Percentiles rank a stretch among this genome's conserved stretches.
phyloP scores from a whole-genome alignment of 2,329 filamentous ascomycete species.

The Lasiodiplodia citricola region DNA sequence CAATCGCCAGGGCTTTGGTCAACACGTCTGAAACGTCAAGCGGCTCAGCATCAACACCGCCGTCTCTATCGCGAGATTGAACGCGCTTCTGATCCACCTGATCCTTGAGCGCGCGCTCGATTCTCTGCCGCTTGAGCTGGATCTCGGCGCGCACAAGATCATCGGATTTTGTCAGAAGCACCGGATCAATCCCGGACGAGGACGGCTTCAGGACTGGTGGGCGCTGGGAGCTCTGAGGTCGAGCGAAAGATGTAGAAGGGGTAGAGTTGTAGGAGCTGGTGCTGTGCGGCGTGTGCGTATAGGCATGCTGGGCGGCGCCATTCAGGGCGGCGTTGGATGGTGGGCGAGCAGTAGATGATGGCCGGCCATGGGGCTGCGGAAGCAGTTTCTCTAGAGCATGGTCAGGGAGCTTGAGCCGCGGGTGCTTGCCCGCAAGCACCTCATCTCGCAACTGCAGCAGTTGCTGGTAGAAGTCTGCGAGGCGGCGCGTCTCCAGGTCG shows the following conservation, averaged over 20 bases:
- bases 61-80: constrained; percentile 54
- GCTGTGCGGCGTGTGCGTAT: constrained; percentile 18
- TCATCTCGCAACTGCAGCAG: constrained; percentile 81
- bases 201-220: constrained; percentile 45
- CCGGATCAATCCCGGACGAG: constrained; percentile 76
- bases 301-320: constrained; percentile 11
- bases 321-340: constrained; percentile 21
- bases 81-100: constrained; percentile 71
- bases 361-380: constrained; percentile 28
- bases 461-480: constrained; percentile 69
- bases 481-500: constrained; percentile 43
- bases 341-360: constrained; percentile 32
- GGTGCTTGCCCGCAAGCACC: constrained; percentile 77
- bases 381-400: constrained; percentile 54
- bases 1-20: constrained; percentile 70
- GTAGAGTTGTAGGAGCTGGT: constrained; percentile 32
- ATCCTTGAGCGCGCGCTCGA: constrained; percentile 79
- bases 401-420: constrained; percentile 63
- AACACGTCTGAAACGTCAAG: constrained; percentile 51
- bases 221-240: constrained; percentile 22
- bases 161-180: constrained; percentile 85
- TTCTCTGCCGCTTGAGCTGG: constrained; percentile 76
- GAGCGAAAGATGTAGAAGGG: constrained; percentile 14
- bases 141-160: constrained; percentile 82
- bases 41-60: constrained; percentile 52